Base-by-base conservation (phyloP, 164 flowering plant species). In the Aristolochia californica region DNA sequence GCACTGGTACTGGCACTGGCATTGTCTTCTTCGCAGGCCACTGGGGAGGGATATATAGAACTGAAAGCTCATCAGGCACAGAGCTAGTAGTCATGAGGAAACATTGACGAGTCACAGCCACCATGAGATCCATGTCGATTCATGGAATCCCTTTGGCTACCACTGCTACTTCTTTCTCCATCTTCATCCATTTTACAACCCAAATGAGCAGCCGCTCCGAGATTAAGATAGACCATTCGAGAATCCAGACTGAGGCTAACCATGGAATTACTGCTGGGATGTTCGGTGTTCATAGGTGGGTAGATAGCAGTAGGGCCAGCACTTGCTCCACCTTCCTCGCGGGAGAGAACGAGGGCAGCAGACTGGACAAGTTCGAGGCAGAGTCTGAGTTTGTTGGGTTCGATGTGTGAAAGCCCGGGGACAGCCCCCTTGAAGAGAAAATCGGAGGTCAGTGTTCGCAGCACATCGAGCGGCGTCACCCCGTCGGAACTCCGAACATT, bases 391-490 rank as follows among this genome's bases (percentile, higher is more conserved):
- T 94, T 94, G 66, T 89, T 94, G 3, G 97, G 97, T 49, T 94
- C 99, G 43, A 94, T 83, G 72, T 90, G 97, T 18, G 88, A 65
- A 3, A 90, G 57, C 15, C 97, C 97, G 3, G 96, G 97, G 17
- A 90, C 78, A 0, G 96, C 96, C n/a, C 99, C 99, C 70, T 94
- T 94, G 78, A 94, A 90, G 56, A 94, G 73, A 60, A 94, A 94
- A 68, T 94, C 97, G 0, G 99, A 94, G 13, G 99, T 90, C 66
- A 94, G 80, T 58, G 96, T 81, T 40, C 97, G 69, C 2, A 94
- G 86, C 5, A 94, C 68, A 61, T 94, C 99, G 8, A 90, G 76
- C 0, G 99, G 95, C 0, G 97, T 87, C 43, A 87, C 72, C 1
- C 99, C 99, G 14, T 87, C 95, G 0, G 82, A 75, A 1, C 91